Conservation (phyloP, 768 basidiomycete genomes). For the Naganishia friedmannii region DNA sequence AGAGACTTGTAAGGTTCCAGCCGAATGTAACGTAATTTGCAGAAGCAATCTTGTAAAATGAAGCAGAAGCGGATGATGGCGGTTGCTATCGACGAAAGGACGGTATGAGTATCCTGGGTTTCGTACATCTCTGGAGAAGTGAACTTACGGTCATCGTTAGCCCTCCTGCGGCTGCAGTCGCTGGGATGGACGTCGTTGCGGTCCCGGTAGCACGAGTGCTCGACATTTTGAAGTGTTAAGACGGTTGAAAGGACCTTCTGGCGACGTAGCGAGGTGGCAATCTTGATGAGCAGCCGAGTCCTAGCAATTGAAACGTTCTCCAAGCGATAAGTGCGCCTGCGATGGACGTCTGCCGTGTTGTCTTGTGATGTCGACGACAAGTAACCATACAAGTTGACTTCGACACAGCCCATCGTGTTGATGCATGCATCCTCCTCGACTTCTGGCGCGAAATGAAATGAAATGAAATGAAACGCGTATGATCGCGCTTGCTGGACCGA, state of each 20-base stretch:
- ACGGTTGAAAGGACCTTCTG: neutral
- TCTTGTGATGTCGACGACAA: too few species aligned
- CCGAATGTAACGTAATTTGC: constrained; percentile 76
- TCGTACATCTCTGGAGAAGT: too few species aligned
- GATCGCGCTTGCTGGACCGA: neutral
- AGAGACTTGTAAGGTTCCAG: constrained; percentile 80
- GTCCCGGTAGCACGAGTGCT: constrained; percentile 19
- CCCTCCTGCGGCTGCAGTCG: constrained; percentile 50
- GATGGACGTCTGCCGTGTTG: too few species aligned
- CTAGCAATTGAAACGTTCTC: neutral
- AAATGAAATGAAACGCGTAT: constrained; percentile 6
- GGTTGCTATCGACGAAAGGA: constrained; percentile 57
- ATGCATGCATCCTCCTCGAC: neutral
- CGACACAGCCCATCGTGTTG: neutral
- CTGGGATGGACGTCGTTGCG: constrained; percentile 41
- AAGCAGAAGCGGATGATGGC: constrained; percentile 68
- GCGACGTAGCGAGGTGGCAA: neutral
- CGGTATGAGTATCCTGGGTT: neutral
- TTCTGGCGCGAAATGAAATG: neutral
- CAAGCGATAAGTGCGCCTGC: too few species aligned
- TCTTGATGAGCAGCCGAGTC: neutral
- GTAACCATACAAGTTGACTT: too few species aligned
- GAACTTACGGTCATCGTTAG: constrained; percentile 43
- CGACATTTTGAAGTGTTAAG: constrained; percentile 3
- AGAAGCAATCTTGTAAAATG: constrained; percentile 82